A percentile compares a stretch with the other conserved stretches of the same genome.
Conservation (phyloP, 192 early-diverging fungal species). For the Entomortierella beljakovae region DNA sequence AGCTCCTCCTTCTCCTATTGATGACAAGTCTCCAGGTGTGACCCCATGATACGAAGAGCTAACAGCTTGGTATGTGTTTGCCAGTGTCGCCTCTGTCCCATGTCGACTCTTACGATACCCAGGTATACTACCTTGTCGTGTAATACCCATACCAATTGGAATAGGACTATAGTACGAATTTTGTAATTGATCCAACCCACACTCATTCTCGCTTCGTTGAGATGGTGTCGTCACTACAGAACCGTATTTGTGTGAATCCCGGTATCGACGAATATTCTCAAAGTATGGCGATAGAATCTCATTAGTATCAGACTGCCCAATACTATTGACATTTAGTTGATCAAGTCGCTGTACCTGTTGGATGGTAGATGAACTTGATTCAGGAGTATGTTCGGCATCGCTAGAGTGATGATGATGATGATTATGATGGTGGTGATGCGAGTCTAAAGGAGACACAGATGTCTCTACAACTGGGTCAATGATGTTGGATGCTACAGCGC, state of each 20-base stretch:
- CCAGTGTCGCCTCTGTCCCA: constrained; percentile 26
- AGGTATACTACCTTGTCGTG: constrained; percentile 21
- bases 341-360: constrained; percentile 12
- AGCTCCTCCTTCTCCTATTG: not conserved
- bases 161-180: constrained; percentile 23
- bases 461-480: constrained; percentile 2
- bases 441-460: constrained; percentile 2
- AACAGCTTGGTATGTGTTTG: constrained; percentile 30
- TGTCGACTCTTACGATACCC: constrained; percentile 8
- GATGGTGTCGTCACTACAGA: constrained; percentile 9
- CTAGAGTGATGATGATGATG: too few relatives aligned
- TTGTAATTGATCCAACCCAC: constrained; percentile 1
- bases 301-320: not conserved
- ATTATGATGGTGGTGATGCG: not conserved
- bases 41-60: constrained; percentile 10
- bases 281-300: constrained; percentile 40
- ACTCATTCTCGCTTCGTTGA: constrained; percentile 1
- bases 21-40: not conserved
- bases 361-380: not conserved
- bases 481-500: too few relatives aligned
- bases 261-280: constrained; percentile 33
- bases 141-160: constrained; percentile 29
- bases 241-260: constrained; percentile 19
- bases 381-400: too few relatives aligned
- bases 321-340: constrained; percentile 4